A percentile compares a stretch with the other conserved stretches of the same genome.
Conservation (phyloP, 805 yeast species). For the Candida fluviatilis region DNA sequence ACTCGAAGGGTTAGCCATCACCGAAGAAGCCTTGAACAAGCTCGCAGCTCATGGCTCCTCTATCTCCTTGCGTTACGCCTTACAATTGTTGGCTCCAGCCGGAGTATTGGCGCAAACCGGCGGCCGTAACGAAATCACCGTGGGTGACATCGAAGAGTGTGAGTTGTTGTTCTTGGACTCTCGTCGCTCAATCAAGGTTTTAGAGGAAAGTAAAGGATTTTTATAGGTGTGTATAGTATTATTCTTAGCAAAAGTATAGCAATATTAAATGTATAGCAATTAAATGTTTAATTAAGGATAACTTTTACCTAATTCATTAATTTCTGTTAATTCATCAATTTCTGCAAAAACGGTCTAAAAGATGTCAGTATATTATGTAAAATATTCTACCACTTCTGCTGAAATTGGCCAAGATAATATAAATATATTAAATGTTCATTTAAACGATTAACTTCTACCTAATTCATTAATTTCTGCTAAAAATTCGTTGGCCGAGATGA, state of each 20-base stretch:
- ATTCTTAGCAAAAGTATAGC: conserved; percentile 4
- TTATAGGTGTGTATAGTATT: conserved; percentile 16
- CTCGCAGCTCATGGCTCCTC: conserved; percentile 70
- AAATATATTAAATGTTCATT: not conserved
- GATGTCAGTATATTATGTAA: conserved; percentile 48
- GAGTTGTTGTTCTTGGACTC: conserved; percentile 82
- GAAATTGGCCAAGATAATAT: not conserved
- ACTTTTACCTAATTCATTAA: conserved; percentile 45
- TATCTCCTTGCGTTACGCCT: conserved; percentile 85
- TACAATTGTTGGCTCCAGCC: conserved; percentile 88
- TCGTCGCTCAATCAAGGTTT: conserved; percentile 68
- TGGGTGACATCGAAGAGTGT: conserved; percentile 79
- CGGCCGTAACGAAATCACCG: conserved; percentile 64
- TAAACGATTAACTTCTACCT: conserved; percentile 24
- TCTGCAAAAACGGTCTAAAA: conserved; percentile 66
- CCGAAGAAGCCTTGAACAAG: conserved; percentile 65
- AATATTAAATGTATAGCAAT: too few relatives aligned
- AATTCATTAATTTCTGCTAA: conserved; percentile 60
- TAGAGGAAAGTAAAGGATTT: conserved; percentile 45
- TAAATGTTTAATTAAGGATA: conserved; percentile 1
- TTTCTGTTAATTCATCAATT: conserved; percentile 66
- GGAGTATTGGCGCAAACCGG: conserved; percentile 73
- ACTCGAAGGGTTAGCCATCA: conserved; percentile 67
- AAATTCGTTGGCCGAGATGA: conserved; percentile 66
- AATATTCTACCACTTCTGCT: not conserved